Conservation (phyloP, 495 filamentous ascomycete genomes). For the Lasiosphaeria miniovina region DNA sequence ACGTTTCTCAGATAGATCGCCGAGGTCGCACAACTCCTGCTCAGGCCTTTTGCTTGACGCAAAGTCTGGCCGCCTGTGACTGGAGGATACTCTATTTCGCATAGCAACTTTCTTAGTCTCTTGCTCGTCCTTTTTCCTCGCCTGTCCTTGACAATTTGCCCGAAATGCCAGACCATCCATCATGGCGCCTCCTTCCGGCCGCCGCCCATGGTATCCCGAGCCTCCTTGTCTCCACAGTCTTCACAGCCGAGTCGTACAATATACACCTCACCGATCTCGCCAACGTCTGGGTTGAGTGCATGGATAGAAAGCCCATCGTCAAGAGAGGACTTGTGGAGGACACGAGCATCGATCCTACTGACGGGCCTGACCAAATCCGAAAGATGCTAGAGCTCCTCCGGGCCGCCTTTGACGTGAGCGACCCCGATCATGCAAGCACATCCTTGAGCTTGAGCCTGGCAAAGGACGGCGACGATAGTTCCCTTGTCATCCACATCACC, state of each 20-base stretch:
- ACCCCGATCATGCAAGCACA: constrained; percentile 37
- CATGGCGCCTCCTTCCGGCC: constrained; percentile 36
- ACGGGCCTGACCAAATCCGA: constrained; percentile 65
- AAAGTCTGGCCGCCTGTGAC: constrained; percentile 1
- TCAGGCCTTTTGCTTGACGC: not conserved
- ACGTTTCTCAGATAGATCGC: not conserved
- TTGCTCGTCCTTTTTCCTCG: not conserved
- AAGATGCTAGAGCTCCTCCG: constrained; percentile 72
- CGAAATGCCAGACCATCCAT: constrained; percentile 26
- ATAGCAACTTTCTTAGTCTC: not conserved
- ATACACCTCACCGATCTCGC: constrained; percentile 81
- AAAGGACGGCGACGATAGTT: constrained; percentile 26
- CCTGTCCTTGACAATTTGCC: not conserved
- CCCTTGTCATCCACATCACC: constrained; percentile 56
- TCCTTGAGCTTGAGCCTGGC: constrained; percentile 37
- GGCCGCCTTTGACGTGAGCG: constrained; percentile 50
- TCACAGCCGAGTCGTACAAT: constrained; percentile 56
- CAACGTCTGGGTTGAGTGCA: constrained; percentile 74
- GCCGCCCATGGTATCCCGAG: constrained; percentile 35
- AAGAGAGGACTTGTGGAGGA: constrained; percentile 60
- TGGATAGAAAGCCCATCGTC: constrained; percentile 62
- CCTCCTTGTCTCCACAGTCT: constrained; percentile 42
- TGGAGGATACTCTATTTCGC: not conserved
- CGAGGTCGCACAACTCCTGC: not conserved
- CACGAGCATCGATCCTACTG: constrained; percentile 82